Conservation (phyloP, 352 stramenopile species). For the Phytophthora palmivora region DNA sequence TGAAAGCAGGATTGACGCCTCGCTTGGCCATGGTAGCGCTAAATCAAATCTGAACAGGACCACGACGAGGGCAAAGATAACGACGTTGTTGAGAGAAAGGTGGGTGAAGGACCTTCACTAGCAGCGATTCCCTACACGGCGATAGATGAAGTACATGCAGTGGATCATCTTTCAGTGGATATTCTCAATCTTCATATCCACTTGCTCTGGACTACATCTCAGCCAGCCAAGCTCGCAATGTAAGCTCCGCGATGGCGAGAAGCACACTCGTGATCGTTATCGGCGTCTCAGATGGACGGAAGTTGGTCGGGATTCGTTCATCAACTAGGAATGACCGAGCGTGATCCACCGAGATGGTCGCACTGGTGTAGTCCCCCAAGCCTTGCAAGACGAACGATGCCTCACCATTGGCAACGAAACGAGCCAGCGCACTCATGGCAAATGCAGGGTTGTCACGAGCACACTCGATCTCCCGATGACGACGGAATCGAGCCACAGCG, state of each 20-base stretch:
- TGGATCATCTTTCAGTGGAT: slow-evolving; percentile 8
- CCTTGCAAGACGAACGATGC: slow-evolving; percentile 52
- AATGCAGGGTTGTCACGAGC: slow-evolving; percentile 46
- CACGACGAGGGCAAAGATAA: slow-evolving; percentile 2
- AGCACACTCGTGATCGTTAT: slow-evolving; percentile 50
- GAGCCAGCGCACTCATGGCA: slow-evolving; percentile 48
- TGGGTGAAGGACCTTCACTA: slow-evolving; percentile 15
- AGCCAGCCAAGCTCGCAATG: slow-evolving; percentile 33
- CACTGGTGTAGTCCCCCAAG: slow-evolving; percentile 50
- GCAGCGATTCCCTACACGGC: too few relatives aligned
- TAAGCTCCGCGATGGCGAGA: slow-evolving; percentile 51
- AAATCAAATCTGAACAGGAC: slow-evolving; percentile 17
- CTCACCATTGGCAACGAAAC: slow-evolving; percentile 55
- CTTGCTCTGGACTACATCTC: background rate
- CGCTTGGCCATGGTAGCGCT: slow-evolving; percentile 19
- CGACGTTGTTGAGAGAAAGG: slow-evolving; percentile 8
- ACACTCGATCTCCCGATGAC: slow-evolving; percentile 49
- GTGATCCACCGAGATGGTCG: slow-evolving; percentile 52
- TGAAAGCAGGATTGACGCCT: slow-evolving; percentile 10
- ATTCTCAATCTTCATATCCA: slow-evolving; percentile 1
- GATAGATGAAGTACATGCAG: too few relatives aligned
- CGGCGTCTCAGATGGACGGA: slow-evolving; percentile 38
- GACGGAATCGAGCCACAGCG: slow-evolving; percentile 48
- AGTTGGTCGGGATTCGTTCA: slow-evolving; percentile 56
- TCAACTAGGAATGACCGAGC: slow-evolving; percentile 56